These are phyloP conservation scores for Xylaria sp. DNA, from an alignment of 2,329 filamentous ascomycete species.

Conservation along the genomic window DNA sequence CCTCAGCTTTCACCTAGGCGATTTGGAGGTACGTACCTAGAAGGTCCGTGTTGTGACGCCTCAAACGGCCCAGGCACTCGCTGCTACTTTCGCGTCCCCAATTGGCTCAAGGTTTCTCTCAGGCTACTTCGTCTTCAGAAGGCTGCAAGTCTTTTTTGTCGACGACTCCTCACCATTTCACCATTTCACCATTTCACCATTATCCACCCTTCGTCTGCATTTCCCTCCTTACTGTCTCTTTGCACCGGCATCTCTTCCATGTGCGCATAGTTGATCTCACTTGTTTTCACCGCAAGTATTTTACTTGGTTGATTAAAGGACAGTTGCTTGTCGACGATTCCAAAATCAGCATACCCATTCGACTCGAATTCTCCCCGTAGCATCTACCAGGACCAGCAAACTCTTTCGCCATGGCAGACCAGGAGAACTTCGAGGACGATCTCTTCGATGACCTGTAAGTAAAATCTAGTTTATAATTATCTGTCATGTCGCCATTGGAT, in stretches of 20 bases:
- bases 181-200: not conserved
- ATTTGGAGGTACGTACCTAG: not conserved
- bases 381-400: conserved; percentile 1
- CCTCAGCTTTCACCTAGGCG: too few relatives aligned
- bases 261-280: not conserved
- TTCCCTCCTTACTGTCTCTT: not conserved
- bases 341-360: conserved; percentile 11
- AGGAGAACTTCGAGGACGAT: conserved; percentile 86
- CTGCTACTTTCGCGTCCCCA: conserved; percentile 15
- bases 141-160: conserved; percentile 28
- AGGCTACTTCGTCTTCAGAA: conserved; percentile 9
- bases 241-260: not conserved
- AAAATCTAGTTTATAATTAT: not conserved
- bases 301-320: conserved; percentile 6
- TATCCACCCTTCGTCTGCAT: not conserved
- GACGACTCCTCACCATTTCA: conserved; percentile 6
- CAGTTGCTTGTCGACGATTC: conserved; percentile 15
- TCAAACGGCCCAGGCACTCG: not conserved
- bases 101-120: conserved; percentile 28
- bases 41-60: not conserved
- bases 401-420: conserved; percentile 69
- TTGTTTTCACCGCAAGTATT: not conserved
- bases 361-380: conserved; percentile 12
- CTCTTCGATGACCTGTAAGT: conserved; percentile 94
- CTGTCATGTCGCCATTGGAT: not conserved